Base-by-base conservation (phyloP, 2,329 filamentous ascomycete species). In the Chalaropsis thielavioides region DNA sequence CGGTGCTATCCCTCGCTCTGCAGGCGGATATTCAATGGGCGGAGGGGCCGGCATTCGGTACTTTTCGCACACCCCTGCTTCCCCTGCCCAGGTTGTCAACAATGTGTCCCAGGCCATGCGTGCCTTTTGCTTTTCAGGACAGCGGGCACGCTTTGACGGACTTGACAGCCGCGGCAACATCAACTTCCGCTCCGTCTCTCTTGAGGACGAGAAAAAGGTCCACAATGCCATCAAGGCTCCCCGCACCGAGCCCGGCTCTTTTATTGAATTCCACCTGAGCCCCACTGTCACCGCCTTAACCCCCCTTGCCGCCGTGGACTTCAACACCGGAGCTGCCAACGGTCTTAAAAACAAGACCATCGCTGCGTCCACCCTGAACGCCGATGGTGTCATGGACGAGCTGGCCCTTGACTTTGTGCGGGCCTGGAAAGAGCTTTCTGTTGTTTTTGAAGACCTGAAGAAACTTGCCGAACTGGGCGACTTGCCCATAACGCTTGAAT, bases 31-130 rank as follows among this genome's bases (percentile, higher is more conserved):
- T 73, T 81, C 81, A 68, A 77, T 89, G 46, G 76, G 81, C 65
- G 85, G 88, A 69, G 65, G 62, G 13, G 49, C 41, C n/a, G 64
- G 67, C 38, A 89, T 86, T 27, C 83, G 92, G 69, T 92, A 92
- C 78, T 97, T 97, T 76, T 95, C 90, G 0, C 92, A 96, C 76
- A 83, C 85, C 0, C 90, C 92, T 1, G 87, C 89, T 10, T 84
- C 87, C 7, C 91, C 90, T 46, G 90, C 92, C 0, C 90, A 97
- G 74, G 90, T 97, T 59, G 83, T 97, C 62, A 88, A 94, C 74
- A 96, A 96, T 75, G 92, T 96, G n/a, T 95, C 90, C 13, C 86
- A 91, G 70, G 94, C 91, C 4, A 86, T 97, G 71, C 85, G 94
- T 64, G 92, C 91, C 13, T 96, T 99, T 76, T 87, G 90, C 76